A percentile compares a stretch with the other conserved stretches of the same genome.
Conservation (phyloP, 73 alveolate species). For the Tetrahymena malaccensis region DNA sequence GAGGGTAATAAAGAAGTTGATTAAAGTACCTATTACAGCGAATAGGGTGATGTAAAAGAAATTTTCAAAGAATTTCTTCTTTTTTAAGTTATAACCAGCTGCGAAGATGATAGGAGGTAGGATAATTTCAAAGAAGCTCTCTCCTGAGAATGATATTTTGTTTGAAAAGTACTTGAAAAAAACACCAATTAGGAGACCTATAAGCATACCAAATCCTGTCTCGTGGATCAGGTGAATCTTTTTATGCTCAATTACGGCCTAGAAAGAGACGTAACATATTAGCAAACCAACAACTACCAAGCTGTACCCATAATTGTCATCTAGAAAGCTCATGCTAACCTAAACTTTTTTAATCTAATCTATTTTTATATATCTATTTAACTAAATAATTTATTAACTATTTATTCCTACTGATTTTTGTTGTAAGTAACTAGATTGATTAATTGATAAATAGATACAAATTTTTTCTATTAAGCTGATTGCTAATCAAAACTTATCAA, state of each 20-base stretch:
- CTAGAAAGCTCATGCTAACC: background rate
- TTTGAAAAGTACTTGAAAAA: constrained; percentile 39
- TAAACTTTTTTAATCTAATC: background rate
- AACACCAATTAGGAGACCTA: constrained; percentile 51
- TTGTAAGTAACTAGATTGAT: background rate
- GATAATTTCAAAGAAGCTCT: constrained; percentile 76
- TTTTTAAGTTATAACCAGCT: constrained; percentile 84
- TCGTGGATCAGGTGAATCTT: constrained; percentile 66
- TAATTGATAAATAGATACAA: background rate
- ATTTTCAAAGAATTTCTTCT: constrained; percentile 70
- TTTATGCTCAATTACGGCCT: constrained; percentile 11
- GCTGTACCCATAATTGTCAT: background rate
- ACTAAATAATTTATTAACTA: no score
- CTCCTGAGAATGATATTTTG: constrained; percentile 44
- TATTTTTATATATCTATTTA: no score
- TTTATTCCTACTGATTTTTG: background rate
- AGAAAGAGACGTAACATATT: background rate
- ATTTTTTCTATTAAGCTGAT: background rate
- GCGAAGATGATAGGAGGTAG: constrained; percentile 93
- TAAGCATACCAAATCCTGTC: constrained; percentile 57
- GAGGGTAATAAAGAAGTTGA: constrained; percentile 64
- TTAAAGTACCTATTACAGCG: constrained; percentile 81
- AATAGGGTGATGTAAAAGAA: constrained; percentile 70
- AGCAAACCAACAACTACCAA: background rate
- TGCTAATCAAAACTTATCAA: background rate